Evolutionary conservation across 257 asterid genomes (phyloP).

Genomic region (Jaltomata sinuosa): DNA sequence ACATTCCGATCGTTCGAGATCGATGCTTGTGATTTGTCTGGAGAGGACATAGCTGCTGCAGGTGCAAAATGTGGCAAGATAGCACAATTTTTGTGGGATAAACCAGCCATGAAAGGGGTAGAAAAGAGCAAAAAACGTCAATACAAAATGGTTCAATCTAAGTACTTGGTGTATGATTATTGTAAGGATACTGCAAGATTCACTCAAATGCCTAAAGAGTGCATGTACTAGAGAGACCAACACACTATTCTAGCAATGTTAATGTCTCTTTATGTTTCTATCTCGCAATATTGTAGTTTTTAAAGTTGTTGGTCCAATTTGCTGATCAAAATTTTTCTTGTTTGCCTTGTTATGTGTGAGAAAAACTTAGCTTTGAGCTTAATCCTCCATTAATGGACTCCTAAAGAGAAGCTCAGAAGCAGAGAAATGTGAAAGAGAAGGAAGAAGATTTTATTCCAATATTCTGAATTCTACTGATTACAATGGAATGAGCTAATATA

Average conservation of each 20-base stretch:
- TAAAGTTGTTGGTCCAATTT: neutral
- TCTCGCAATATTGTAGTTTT: neutral
- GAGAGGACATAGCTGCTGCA: slow-evolving; percentile 6
- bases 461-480: too few relatives aligned
- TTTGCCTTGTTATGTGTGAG: neutral
- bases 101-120: slow-evolving; percentile 30
- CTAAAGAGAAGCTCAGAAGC: too few relatives aligned
- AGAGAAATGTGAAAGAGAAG: too few relatives aligned
- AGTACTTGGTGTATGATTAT: slow-evolving; percentile 46
- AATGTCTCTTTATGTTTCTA: neutral
- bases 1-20: slow-evolving; percentile 27
- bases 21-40: slow-evolving; percentile 35
- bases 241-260: neutral
- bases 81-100: slow-evolving; percentile 55
- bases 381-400: too few relatives aligned
- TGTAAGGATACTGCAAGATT: slow-evolving; percentile 44
- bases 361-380: too few relatives aligned
- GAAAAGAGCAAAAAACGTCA: slow-evolving; percentile 14
- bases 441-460: too few relatives aligned
- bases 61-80: slow-evolving; percentile 27
- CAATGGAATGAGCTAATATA: too few relatives aligned
- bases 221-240: slow-evolving; percentile 6
- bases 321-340: neutral
- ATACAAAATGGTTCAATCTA: slow-evolving; percentile 22
- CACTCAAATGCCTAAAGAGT: slow-evolving; percentile 38